These are phyloP conservation scores for Syncephalastrum sp. DNA, from an alignment of 371 early-diverging fungal species.

Conservation along the genomic window DNA sequence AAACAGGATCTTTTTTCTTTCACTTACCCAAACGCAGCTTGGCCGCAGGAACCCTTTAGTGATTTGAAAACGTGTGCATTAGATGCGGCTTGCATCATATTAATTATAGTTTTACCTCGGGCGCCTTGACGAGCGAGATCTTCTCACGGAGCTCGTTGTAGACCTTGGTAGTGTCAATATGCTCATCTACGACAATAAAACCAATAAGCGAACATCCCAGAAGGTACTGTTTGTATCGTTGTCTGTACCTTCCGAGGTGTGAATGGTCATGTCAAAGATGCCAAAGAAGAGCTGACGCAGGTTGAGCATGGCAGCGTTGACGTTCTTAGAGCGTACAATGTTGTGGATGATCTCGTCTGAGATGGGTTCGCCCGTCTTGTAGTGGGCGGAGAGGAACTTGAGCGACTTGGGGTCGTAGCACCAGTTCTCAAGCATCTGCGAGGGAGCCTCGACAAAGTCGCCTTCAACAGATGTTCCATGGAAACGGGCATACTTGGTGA, in stretches of 20 bases:
- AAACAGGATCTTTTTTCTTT: conserved; percentile 2
- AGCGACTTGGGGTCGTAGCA: conserved; percentile 78
- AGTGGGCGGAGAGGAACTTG: conserved; percentile 69
- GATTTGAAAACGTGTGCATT: no score
- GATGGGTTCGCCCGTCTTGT: conserved; percentile 67
- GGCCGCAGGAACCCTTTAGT: conserved; percentile 41
- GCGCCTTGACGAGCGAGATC: conserved; percentile 58
- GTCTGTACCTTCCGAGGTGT: conserved; percentile 45
- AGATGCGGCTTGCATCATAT: not conserved
- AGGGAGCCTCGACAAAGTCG: conserved; percentile 93
- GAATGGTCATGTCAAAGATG: conserved; percentile 73
- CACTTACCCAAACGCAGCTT: conserved; percentile 49
- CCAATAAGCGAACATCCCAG: no score
- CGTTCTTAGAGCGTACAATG: conserved; percentile 73
- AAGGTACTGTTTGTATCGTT: no score
- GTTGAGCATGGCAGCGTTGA: conserved; percentile 69
- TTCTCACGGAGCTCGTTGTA: conserved; percentile 67
- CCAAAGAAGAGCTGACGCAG: conserved; percentile 81
- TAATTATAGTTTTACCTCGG: conserved; percentile 26
- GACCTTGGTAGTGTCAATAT: conserved; percentile 53
- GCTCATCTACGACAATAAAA: conserved; percentile 27
- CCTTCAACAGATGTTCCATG: conserved; percentile 79
- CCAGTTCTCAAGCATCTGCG: conserved; percentile 78
- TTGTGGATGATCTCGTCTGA: conserved; percentile 71
- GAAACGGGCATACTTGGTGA: conserved; percentile 69